A percentile compares a stretch with the other conserved stretches of the same genome.
Evolutionary conservation across 352 stramenopile genomes (phyloP).

Genomic region (Phytopythium helicoides): DNA sequence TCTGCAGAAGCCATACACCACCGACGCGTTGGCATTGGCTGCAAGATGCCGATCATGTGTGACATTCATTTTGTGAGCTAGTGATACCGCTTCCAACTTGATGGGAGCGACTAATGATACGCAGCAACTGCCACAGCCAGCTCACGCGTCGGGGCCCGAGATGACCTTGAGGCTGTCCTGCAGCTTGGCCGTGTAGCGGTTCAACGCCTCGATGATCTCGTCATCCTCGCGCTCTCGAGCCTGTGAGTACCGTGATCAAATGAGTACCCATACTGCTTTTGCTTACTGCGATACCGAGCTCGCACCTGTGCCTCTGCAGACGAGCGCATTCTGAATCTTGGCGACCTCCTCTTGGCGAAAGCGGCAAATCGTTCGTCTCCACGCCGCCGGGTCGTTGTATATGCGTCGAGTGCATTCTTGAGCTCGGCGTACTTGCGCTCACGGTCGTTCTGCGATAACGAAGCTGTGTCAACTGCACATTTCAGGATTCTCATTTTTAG

Average conservation of each 20-base stretch:
- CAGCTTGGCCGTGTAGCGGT: constrained; percentile 91
- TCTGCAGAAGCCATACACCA: no score
- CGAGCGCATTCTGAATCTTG: constrained; percentile 76
- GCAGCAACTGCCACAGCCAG: no score
- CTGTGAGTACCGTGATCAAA: constrained; percentile 7
- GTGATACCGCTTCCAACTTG: no score
- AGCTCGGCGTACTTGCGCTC: constrained; percentile 71
- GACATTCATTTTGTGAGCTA: no score
- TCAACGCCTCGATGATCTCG: constrained; percentile 92
- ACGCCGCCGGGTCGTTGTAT: constrained; percentile 66
- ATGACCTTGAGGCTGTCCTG: constrained; percentile 93
- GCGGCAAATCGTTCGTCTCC: constrained; percentile 75
- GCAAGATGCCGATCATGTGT: no score
- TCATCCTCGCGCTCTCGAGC: constrained; percentile 90
- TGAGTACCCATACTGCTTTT: no score
- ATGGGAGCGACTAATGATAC: no score
- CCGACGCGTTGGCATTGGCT: no score
- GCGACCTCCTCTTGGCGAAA: constrained; percentile 70
- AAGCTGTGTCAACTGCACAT: neutral
- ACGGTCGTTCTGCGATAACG: constrained; percentile 27
- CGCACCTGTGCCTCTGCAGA: constrained; percentile 65
- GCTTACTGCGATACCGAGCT: no score
- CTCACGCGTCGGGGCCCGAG: constrained; percentile 72
- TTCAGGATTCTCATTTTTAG: neutral
- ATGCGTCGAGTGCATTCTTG: constrained; percentile 68